phyloP scores from a whole-genome alignment of 345 rosid genomes.

The Viola odorata region DNA sequence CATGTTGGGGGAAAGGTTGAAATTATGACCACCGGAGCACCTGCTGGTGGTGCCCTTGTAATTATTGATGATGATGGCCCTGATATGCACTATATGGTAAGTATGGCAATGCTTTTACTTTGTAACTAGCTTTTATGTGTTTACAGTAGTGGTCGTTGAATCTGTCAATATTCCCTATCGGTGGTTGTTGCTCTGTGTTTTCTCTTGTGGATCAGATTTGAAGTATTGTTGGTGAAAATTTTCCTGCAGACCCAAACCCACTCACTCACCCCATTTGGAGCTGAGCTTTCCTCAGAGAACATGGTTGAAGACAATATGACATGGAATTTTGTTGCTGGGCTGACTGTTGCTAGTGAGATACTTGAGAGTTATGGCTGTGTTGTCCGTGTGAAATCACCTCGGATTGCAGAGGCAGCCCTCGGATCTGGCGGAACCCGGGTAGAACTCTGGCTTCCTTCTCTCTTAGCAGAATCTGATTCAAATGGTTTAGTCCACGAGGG shows the following conservation, averaged over 20 bases:
- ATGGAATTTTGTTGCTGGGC: slow-evolving; percentile 91
- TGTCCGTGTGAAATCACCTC: slow-evolving; percentile 75
- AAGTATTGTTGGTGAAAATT: slow-evolving; percentile 1
- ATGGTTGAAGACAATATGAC: slow-evolving; percentile 98
- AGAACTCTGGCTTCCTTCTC: slow-evolving; percentile 81
- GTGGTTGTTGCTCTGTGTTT: neutral
- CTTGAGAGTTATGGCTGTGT: slow-evolving; percentile 88
- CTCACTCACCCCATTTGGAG: slow-evolving; percentile 76
- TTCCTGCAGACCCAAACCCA: slow-evolving; percentile 84
- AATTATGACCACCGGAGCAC: slow-evolving; percentile 63
- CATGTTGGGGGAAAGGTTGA: slow-evolving; percentile 73
- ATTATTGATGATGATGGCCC: slow-evolving; percentile 91
- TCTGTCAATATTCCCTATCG: slow-evolving; percentile 3
- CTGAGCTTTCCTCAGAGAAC: slow-evolving; percentile 55
- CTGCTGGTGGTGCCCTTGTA: slow-evolving; percentile 75
- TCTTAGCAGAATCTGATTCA: slow-evolving; percentile 33
- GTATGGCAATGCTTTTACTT: neutral
- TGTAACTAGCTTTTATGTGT: neutral
- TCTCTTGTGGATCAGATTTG: neutral
- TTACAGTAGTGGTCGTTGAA: neutral
- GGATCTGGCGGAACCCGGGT: slow-evolving; percentile 84
- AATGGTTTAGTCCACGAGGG: slow-evolving; percentile 19
- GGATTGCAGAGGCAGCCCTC: slow-evolving; percentile 49
- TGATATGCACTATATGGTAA: slow-evolving; percentile 94
- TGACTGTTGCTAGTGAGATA: slow-evolving; percentile 84